Base-by-base conservation (phyloP, 176 grass and related monocot species). In the Carex myosuroides region DNA sequence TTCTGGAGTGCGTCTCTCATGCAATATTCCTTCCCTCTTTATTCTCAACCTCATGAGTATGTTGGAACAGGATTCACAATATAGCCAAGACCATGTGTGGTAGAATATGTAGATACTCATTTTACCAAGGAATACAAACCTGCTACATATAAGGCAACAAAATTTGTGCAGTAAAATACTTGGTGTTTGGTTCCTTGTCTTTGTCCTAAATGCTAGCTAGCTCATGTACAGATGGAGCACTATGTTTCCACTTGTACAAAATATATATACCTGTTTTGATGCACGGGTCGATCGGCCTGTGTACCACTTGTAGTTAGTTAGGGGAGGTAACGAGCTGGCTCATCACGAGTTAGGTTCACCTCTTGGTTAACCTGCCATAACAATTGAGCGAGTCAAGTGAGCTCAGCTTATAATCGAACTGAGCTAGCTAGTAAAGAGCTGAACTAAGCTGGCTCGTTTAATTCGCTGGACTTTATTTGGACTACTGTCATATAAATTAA, bases 151-250 rank as follows among this genome's bases (percentile, higher is more conserved):
- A 29, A 46, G 54, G 33, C 30, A 37, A 41, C 52, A 39, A 20
- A 39, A 17, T 7, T 20, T 60, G 33, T 58, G 37, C 2, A 60
- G 39, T 21, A 39, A 81, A 42, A 22, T 39, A 17, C 5, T 60
- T 81, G 39, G 33, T 63, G 84, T 85, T 85, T 85, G 84, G 74
- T 86, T 86, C 42, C 84, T 86, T 70, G 84, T 86, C 84, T 41
- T 29, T 80, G 74, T 86, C 84, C 72, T 79, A 86, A 29, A 32
- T 74, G 41, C 83, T 80, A 80, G 46, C 46, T 50, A 50, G 58
- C 58, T 60, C 21, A 60, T 59, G 6, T 60, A 2, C n/a, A 60
- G n/a, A 58, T 53, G 74, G 42, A 65, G 12, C 84, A 86, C 84
- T 59, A 80, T 66, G 37, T 66, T 58, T 80, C 84, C 84, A 86